A percentile compares a stretch with the other conserved stretches of the same genome.
These are phyloP conservation scores for Dicorynia guianensis DNA, from an alignment of 306 rosid genomes.

Conservation along the genomic window DNA sequence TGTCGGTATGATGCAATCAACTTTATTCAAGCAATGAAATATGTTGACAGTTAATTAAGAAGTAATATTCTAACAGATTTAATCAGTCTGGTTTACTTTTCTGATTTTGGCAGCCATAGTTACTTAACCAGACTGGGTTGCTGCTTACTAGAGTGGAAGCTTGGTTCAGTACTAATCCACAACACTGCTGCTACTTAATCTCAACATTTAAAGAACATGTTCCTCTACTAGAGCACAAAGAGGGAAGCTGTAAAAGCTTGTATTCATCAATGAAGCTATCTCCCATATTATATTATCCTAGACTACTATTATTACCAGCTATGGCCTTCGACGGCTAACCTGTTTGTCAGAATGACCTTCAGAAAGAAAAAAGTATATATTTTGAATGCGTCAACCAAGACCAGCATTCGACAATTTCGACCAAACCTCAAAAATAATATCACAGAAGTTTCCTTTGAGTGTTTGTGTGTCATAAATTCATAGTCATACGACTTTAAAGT, in stretches of 20 bases:
- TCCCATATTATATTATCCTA: background rate
- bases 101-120: background rate
- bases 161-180: conserved; percentile 4
- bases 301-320: background rate
- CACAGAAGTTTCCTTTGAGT: background rate
- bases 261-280: background rate
- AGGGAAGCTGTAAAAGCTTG: background rate
- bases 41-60: background rate
- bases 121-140: background rate
- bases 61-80: background rate
- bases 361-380: background rate
- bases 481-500: no score
- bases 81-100: conserved; percentile 3
- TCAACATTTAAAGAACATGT: background rate
- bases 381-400: conserved; percentile 46
- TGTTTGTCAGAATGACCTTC: conserved; percentile 26
- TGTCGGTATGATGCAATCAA: background rate
- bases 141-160: background rate
- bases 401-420: background rate
- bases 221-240: background rate
- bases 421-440: background rate
- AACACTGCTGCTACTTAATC: background rate
- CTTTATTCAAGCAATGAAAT: background rate
- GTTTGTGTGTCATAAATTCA: no score
- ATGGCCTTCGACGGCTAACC: conserved; percentile 39